Conservation (phyloP, 805 yeast species). For the Wickerhamiella alocasiicola region DNA sequence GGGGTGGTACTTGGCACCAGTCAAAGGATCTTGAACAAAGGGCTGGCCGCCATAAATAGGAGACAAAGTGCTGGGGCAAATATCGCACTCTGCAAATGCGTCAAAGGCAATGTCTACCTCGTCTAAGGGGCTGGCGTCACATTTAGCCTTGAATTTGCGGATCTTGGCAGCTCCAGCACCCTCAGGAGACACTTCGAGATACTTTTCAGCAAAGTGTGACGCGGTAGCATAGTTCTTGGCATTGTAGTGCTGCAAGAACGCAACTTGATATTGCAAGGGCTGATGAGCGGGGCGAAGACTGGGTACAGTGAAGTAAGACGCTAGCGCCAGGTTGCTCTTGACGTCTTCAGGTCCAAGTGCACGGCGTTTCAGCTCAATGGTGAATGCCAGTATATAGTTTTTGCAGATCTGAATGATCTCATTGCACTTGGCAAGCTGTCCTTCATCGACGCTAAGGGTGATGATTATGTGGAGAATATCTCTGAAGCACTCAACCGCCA, state of each 20-base stretch:
- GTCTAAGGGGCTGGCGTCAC: slow-evolving; percentile 73
- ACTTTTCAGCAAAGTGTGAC: slow-evolving; percentile 76
- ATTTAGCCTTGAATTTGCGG: slow-evolving; percentile 60
- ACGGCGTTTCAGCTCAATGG: slow-evolving; percentile 85
- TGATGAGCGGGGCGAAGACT: slow-evolving; percentile 73
- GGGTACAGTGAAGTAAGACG: slow-evolving; percentile 87
- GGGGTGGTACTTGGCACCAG: slow-evolving; percentile 77
- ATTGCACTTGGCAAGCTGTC: slow-evolving; percentile 63
- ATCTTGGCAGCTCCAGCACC: slow-evolving; percentile 80
- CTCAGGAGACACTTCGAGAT: slow-evolving; percentile 50
- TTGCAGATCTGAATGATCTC: slow-evolving; percentile 64
- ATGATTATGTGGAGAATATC: slow-evolving; percentile 63
- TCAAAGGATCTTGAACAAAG: slow-evolving; percentile 61
- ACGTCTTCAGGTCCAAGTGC: slow-evolving; percentile 48
- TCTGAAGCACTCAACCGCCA: slow-evolving; percentile 71
- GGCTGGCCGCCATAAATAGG: slow-evolving; percentile 78
- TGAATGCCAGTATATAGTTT: slow-evolving; percentile 84
- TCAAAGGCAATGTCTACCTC: slow-evolving; percentile 86
- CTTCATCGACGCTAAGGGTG: slow-evolving; percentile 56
- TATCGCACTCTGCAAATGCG: slow-evolving; percentile 79
- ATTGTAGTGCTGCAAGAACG: slow-evolving; percentile 85
- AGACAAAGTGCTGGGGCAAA: slow-evolving; percentile 75
- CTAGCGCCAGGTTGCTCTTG: slow-evolving; percentile 83
- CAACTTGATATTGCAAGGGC: slow-evolving; percentile 82
- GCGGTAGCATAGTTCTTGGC: slow-evolving; percentile 81